Evolutionary conservation across 257 asterid species (phyloP).

Genomic region (Plantago major): DNA sequence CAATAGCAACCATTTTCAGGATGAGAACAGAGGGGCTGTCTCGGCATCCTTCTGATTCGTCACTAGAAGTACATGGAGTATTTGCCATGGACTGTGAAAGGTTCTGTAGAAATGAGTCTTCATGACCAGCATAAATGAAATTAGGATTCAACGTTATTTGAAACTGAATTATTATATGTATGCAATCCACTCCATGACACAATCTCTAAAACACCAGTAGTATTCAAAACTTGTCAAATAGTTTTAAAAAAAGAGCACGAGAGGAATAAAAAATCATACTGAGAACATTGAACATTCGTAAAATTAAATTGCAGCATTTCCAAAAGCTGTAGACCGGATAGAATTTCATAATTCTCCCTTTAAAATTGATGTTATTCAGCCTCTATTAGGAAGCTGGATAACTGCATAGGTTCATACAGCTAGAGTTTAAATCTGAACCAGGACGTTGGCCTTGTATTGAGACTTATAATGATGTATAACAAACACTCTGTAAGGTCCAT

Average conservation of each 20-base stretch:
- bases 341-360: neutral
- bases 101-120: conserved; percentile 53
- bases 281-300: no score
- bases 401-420: neutral
- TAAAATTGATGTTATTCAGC: neutral
- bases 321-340: neutral
- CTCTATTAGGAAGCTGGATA: neutral
- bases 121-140: conserved; percentile 24
- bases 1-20: conserved; percentile 73
- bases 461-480: neutral
- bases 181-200: no score
- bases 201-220: no score
- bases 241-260: no score
- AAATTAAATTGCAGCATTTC: neutral
- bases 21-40: conserved; percentile 48
- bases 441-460: conserved; percentile 14
- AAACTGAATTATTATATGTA: no score
- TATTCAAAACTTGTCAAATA: no score
- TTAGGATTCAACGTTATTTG: conserved; percentile 8
- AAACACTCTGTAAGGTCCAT: neutral
- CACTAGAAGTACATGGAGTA: conserved; percentile 32
- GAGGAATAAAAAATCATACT: no score
- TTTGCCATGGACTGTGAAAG: conserved; percentile 57
- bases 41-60: conserved; percentile 52
- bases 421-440: neutral